Evolutionary conservation across 352 stramenopile genomes (phyloP).

Genomic region (Globisporangium echinulatum): DNA sequence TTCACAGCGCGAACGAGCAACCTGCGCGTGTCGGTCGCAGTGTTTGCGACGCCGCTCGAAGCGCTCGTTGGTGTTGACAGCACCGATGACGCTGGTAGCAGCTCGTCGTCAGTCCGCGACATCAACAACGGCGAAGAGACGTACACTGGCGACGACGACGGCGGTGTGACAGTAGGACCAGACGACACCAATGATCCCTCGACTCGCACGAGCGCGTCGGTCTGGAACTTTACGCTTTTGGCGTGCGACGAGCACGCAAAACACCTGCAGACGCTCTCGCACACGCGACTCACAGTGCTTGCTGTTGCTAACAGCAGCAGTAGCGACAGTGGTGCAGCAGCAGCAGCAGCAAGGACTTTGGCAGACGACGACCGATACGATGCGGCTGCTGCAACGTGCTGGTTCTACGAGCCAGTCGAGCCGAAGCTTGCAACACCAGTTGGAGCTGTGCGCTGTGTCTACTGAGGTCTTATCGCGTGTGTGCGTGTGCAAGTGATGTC

Average conservation of each 20-base stretch:
- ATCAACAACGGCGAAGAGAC: neutral
- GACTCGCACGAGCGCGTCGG: neutral
- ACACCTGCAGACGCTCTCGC: neutral
- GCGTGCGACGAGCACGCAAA: slow-evolving; percentile 9
- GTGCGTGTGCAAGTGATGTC: too few species aligned
- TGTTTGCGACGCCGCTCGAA: slow-evolving; percentile 10
- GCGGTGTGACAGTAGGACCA: neutral
- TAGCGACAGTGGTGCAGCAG: slow-evolving; percentile 1
- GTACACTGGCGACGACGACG: neutral
- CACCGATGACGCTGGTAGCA: neutral
- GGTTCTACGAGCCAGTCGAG: slow-evolving; percentile 12
- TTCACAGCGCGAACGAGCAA: slow-evolving; percentile 3
- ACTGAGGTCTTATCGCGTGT: neutral
- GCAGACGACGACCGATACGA: neutral
- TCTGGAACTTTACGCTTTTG: slow-evolving; percentile 18
- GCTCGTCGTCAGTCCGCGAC: neutral
- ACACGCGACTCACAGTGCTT: neutral
- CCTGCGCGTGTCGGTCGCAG: slow-evolving; percentile 7
- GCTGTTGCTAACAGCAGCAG: neutral
- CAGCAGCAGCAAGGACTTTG: neutral
- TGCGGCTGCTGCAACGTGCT: slow-evolving; percentile 11
- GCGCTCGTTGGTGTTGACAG: slow-evolving; percentile 4
- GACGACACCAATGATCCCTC: neutral
- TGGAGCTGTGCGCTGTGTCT: slow-evolving; percentile 8
- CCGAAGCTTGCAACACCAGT: neutral